Percentiles rank a stretch among this genome's conserved stretches.
These are phyloP conservation scores for Discostella stelligeroides DNA, from an alignment of 108 stramenopile species.

Conservation along the genomic window DNA sequence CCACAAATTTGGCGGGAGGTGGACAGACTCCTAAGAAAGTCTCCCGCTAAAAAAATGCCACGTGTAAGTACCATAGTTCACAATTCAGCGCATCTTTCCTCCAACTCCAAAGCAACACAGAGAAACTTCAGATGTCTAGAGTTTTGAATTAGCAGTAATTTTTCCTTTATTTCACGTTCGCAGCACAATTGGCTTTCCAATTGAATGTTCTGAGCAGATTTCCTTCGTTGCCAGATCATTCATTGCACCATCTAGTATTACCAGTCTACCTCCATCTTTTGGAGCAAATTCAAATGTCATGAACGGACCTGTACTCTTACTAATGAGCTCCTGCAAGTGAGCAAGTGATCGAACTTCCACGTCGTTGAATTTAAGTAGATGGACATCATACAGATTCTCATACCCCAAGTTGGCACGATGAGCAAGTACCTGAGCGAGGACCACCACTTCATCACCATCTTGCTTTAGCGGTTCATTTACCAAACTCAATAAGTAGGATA, in stretches of 20 bases:
- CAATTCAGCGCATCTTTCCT: too few species aligned
- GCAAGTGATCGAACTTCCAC: conserved; percentile 53
- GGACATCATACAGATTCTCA: conserved; percentile 54
- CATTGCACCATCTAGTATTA: conserved; percentile 48
- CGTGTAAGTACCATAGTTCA: background rate
- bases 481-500: conserved; percentile 51
- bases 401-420: conserved; percentile 61
- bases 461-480: conserved; percentile 44
- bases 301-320: conserved; percentile 40
- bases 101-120: too few species aligned
- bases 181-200: conserved; percentile 44
- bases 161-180: background rate
- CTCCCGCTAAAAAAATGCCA: background rate
- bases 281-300: conserved; percentile 58
- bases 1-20: background rate
- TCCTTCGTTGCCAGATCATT: conserved; percentile 45
- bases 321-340: conserved; percentile 54
- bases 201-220: conserved; percentile 57
- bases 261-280: conserved; percentile 43
- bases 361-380: conserved; percentile 51
- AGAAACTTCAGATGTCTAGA: too few species aligned
- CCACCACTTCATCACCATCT: conserved; percentile 56
- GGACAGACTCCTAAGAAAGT: too few species aligned
- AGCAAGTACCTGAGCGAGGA: conserved; percentile 57
- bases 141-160: background rate